These are phyloP conservation scores for Pythium rhizo-oryzae DNA, from an alignment of 352 stramenopile species.

Conservation along the genomic window DNA sequence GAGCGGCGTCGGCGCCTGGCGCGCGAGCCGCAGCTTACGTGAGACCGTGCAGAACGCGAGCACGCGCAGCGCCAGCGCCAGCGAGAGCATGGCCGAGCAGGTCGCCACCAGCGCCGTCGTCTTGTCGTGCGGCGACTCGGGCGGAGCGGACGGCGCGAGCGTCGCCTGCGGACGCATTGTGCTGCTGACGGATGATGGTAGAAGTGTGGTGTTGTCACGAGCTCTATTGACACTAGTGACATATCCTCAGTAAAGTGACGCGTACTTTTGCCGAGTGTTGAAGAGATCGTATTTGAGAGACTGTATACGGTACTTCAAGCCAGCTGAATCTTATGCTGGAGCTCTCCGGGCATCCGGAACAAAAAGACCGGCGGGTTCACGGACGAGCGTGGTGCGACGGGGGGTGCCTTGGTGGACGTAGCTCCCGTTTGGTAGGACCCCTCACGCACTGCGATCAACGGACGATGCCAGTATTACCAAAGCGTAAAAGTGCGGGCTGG, in stretches of 20 bases:
- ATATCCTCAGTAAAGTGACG: slow-evolving; percentile 5
- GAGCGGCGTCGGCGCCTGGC: neutral
- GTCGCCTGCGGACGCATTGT: slow-evolving; percentile 10
- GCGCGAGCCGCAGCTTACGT: slow-evolving; percentile 29
- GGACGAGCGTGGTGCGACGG: neutral
- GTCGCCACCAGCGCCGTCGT: slow-evolving; percentile 54
- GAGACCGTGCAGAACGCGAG: slow-evolving; percentile 35
- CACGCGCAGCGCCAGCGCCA: slow-evolving; percentile 52
- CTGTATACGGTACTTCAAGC: neutral
- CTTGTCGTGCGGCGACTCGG: slow-evolving; percentile 37
- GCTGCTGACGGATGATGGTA: no score
- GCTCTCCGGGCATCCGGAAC: neutral
- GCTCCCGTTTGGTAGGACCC: no score
- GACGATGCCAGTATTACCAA: no score
- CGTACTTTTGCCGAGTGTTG: neutral
- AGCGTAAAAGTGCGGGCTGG: no score
- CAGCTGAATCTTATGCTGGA: slow-evolving; percentile 4
- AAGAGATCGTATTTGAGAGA: neutral
- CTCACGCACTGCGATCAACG: no score
- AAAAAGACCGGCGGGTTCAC: neutral
- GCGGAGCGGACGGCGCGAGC: neutral
- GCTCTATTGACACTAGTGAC: neutral
- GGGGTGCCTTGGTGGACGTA: no score
- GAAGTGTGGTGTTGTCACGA: neutral
- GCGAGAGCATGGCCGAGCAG: slow-evolving; percentile 62